Conservation (phyloP, 2,329 filamentous ascomycete species). For the Catunica adiposa region DNA sequence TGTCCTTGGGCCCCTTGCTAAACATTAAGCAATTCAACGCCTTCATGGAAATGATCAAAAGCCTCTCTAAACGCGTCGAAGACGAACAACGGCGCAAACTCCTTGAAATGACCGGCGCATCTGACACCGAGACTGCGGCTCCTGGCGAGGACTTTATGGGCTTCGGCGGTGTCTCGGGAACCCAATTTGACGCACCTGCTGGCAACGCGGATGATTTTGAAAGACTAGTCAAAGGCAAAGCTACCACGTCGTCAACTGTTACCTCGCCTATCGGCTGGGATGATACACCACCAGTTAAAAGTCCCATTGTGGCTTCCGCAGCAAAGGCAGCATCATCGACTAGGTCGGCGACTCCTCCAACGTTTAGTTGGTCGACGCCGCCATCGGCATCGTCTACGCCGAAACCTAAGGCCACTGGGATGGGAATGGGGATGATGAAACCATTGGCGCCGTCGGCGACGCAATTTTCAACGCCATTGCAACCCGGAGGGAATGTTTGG, state of each 20-base stretch:
- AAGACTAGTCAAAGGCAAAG: constrained; percentile 61
- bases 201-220: constrained; percentile 65
- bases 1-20: constrained; percentile 77
- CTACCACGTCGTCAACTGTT: constrained; percentile 17
- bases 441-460: constrained; percentile 41
- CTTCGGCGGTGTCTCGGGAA: constrained; percentile 51
- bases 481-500: neutral
- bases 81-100: constrained; percentile 78
- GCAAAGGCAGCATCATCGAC: neutral
- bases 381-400: constrained; percentile 23
- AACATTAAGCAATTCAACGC: constrained; percentile 74
- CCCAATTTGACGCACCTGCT: constrained; percentile 30
- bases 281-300: constrained; percentile 18
- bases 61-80: constrained; percentile 63
- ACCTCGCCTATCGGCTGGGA: constrained; percentile 37
- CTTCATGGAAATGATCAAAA: constrained; percentile 81
- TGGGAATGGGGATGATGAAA: constrained; percentile 37
- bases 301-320: constrained; percentile 16
- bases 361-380: constrained; percentile 50
- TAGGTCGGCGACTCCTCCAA: constrained; percentile 20
- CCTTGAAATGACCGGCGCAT: constrained; percentile 56
- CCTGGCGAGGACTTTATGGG: constrained; percentile 52
- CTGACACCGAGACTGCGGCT: constrained; percentile 31
- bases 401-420: constrained; percentile 23
- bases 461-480: constrained; percentile 42